A percentile compares a stretch with the other conserved stretches of the same genome.
Evolutionary conservation across 768 basidiomycete species (phyloP).

Genomic region (Leccinum disarticulatum): DNA sequence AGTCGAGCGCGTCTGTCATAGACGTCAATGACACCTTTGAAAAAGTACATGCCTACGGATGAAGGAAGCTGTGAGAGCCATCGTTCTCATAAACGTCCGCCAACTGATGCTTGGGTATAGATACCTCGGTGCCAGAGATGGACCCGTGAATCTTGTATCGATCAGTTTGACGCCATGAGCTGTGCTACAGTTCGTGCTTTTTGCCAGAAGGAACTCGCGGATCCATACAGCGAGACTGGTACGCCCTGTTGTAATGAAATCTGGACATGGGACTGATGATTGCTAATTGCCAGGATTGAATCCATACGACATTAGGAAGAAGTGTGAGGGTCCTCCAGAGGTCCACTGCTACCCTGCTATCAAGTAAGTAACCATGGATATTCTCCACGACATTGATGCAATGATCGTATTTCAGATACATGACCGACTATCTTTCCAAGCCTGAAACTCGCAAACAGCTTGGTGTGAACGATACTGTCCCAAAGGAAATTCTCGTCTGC

Average conservation of each 20-base stretch:
- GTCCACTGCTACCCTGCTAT: constrained; percentile 61
- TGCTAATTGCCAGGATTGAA: constrained; percentile 38
- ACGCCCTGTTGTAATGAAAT: constrained; percentile 16
- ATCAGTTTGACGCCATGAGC: constrained; percentile 62
- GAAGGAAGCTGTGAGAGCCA: constrained; percentile 38
- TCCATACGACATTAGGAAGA: constrained; percentile 65
- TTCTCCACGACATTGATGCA: too few species aligned
- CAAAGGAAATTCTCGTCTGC: constrained; percentile 38
- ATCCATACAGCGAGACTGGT: constrained; percentile 20
- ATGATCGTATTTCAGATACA: constrained; percentile 38
- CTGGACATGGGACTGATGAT: neutral
- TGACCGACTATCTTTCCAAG: constrained; percentile 55
- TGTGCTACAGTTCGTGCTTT: constrained; percentile 67
- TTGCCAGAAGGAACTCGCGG: constrained; percentile 47
- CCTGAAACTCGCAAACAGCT: constrained; percentile 51
- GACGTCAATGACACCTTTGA: neutral
- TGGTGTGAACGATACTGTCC: constrained; percentile 52
- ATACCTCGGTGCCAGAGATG: constrained; percentile 68
- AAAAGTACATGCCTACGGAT: constrained; percentile 39
- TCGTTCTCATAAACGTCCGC: neutral
- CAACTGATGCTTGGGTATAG: constrained; percentile 32
- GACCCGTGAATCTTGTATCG: constrained; percentile 58
- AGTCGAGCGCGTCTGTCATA: neutral
- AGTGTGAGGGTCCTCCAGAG: constrained; percentile 48
- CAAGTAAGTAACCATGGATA: constrained; percentile 27